Percentiles rank a stretch among this genome's conserved stretches.
These are phyloP conservation scores for Gnaphalium uliginosum DNA, from an alignment of 129 eudicot species.

Conservation along the genomic window DNA sequence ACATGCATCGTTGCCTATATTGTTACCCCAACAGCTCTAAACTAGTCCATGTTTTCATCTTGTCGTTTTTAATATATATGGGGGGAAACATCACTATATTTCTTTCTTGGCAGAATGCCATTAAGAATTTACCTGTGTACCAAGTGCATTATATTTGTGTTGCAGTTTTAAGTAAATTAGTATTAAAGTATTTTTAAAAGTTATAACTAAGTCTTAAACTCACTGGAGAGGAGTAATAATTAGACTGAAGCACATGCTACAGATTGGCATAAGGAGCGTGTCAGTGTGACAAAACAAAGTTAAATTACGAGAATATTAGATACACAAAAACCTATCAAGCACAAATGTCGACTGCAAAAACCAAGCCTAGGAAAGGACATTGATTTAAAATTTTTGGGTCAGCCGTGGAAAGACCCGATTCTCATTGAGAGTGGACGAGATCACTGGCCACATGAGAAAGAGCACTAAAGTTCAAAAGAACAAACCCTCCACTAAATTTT, in stretches of 20 bases:
- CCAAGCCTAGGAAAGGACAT: no score
- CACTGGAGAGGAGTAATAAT: no score
- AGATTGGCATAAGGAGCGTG: no score
- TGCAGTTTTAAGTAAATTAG: no score
- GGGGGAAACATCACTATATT: background rate
- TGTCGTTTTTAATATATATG: background rate
- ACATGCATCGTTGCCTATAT: background rate
- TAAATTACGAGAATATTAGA: no score
- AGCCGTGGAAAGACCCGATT: background rate
- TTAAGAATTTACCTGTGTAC: background rate
- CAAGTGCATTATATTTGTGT: background rate
- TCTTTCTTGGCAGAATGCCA: background rate
- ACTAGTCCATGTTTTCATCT: background rate
- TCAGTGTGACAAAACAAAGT: no score
- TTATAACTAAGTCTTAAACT: no score
- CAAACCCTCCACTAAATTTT: slow-evolving; percentile 16
- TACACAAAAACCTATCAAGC: no score
- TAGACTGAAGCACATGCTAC: no score
- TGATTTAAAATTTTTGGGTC: background rate
- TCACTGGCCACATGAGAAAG: background rate
- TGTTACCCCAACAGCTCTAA: background rate
- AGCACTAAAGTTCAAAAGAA: background rate
- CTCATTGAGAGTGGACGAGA: no score
- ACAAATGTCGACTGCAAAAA: no score
- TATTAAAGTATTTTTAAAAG: no score